Evolutionary conservation across 805 yeast genomes (phyloP).

Genomic region (Candida maesae): DNA sequence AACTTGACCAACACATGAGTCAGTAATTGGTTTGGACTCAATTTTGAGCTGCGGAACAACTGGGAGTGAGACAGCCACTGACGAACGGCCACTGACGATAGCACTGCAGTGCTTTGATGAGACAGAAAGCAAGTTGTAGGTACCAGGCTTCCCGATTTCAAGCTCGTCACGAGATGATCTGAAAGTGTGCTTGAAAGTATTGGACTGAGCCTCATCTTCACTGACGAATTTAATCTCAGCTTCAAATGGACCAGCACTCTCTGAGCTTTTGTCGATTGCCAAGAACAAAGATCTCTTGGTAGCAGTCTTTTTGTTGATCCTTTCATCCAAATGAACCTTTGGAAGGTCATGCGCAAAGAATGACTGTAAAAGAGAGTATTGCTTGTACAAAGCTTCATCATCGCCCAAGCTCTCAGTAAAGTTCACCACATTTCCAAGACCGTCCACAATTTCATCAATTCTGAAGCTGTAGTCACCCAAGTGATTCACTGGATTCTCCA

Average conservation of each 20-base stretch:
- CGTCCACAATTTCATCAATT: constrained; percentile 59
- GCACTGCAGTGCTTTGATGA: constrained; percentile 66
- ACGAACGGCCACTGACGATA: constrained; percentile 50
- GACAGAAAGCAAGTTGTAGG: constrained; percentile 52
- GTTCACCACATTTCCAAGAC: constrained; percentile 56
- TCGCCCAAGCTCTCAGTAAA: constrained; percentile 30
- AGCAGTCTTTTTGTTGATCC: constrained; percentile 31
- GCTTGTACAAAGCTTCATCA: constrained; percentile 26
- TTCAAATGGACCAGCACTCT: constrained; percentile 31
- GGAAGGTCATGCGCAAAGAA: constrained; percentile 57
- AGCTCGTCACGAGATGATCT: constrained; percentile 31
- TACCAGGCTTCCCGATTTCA: constrained; percentile 57
- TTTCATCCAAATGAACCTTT: constrained; percentile 43
- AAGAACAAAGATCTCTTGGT: constrained; percentile 36
- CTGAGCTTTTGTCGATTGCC: constrained; percentile 29
- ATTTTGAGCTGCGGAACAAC: constrained; percentile 47
- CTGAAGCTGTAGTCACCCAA: constrained; percentile 55
- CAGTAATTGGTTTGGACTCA: constrained; percentile 53
- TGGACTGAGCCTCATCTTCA: constrained; percentile 26
- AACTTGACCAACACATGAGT: constrained; percentile 88
- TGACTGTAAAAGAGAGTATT: constrained; percentile 38
- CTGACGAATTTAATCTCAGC: constrained; percentile 31
- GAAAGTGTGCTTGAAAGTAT: constrained; percentile 25
- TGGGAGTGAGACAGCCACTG: constrained; percentile 53
- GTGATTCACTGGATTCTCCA: constrained; percentile 39